These are phyloP conservation scores for Aspergillus tamarii DNA, from an alignment of 2,329 filamentous ascomycete species.

Conservation along the genomic window DNA sequence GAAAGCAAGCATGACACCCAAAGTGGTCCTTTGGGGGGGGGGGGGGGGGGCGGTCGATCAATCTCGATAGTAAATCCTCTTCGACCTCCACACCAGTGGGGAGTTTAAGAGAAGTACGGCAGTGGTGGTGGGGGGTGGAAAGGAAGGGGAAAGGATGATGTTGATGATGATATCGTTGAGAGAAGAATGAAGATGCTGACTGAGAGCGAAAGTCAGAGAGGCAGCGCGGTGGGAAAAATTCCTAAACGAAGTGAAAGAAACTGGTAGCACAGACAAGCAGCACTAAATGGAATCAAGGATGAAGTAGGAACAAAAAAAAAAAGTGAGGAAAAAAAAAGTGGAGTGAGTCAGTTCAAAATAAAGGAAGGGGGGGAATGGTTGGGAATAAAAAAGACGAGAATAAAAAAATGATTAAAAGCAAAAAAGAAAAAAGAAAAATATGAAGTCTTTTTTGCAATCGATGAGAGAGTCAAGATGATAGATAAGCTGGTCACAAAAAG, in stretches of 20 bases:
- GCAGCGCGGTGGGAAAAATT: constrained; percentile 8
- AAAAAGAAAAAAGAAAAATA: constrained; percentile 23
- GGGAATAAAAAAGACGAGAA: constrained; percentile 24
- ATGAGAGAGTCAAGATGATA: constrained; percentile 18
- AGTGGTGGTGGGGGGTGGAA: background rate
- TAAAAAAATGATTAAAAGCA: constrained; percentile 22
- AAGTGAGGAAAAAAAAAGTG: constrained; percentile 3
- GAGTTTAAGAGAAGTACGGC: constrained; percentile 17
- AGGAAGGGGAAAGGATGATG: background rate
- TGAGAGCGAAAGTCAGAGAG: constrained; percentile 4
- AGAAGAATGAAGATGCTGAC: background rate
- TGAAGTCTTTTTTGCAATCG: constrained; percentile 17
- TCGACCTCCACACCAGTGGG: constrained; percentile 10
- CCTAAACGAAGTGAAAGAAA: constrained; percentile 14
- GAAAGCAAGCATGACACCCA: constrained; percentile 38
- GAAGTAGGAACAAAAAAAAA: constrained; percentile 9
- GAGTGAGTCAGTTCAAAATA: constrained; percentile 11
- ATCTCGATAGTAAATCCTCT: constrained; percentile 19
- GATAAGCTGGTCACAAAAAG: constrained; percentile 17
- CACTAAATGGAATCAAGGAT: background rate
- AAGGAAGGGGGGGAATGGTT: constrained; percentile 18
- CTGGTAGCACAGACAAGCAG: constrained; percentile 14
- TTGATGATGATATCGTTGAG: constrained; percentile 1
- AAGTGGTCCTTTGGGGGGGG: constrained; percentile 18
- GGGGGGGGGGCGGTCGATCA: too few relatives aligned